Conservation (phyloP, 139 green algal genomes). For the Coelastrella sp. region DNA sequence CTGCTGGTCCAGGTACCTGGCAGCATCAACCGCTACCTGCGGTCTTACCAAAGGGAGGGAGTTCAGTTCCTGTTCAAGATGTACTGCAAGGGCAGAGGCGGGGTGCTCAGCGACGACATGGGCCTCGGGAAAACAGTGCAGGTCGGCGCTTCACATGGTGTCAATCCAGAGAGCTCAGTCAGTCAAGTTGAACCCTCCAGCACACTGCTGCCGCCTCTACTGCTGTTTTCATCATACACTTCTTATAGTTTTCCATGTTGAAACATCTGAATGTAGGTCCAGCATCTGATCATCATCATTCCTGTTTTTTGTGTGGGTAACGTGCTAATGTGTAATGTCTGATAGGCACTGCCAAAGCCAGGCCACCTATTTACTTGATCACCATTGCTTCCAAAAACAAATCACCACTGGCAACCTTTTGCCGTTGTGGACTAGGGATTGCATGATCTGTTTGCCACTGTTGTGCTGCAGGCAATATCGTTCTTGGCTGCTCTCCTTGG, state of each 20-base stretch:
- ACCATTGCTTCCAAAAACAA: background rate
- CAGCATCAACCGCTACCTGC: constrained; percentile 64
- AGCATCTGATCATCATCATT: too few relatives aligned
- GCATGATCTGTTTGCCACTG: background rate
- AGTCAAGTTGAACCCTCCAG: background rate
- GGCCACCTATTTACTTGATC: background rate
- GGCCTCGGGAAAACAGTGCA: constrained; percentile 97
- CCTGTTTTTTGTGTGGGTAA: too few relatives aligned
- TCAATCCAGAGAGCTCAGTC: constrained; percentile 11
- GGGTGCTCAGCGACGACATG: constrained; percentile 81
- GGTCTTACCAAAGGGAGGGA: constrained; percentile 72
- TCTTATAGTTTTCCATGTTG: background rate
- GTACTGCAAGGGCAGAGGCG: constrained; percentile 55
- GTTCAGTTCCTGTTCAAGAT: constrained; percentile 72
- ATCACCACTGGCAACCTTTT: too few relatives aligned
- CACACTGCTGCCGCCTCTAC: background rate
- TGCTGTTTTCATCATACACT: background rate
- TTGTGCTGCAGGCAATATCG: constrained; percentile 80
- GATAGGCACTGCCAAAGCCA: background rate
- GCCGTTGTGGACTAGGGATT: background rate
- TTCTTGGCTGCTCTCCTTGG: constrained; percentile 75
- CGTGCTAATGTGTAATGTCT: background rate
- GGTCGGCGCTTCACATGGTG: constrained; percentile 46
- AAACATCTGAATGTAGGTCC: too few relatives aligned
- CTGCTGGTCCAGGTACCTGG: constrained; percentile 53